These are phyloP conservation scores for Luzula sylvatica DNA, from an alignment of 176 grass and related monocot genomes.

Conservation along the genomic window DNA sequence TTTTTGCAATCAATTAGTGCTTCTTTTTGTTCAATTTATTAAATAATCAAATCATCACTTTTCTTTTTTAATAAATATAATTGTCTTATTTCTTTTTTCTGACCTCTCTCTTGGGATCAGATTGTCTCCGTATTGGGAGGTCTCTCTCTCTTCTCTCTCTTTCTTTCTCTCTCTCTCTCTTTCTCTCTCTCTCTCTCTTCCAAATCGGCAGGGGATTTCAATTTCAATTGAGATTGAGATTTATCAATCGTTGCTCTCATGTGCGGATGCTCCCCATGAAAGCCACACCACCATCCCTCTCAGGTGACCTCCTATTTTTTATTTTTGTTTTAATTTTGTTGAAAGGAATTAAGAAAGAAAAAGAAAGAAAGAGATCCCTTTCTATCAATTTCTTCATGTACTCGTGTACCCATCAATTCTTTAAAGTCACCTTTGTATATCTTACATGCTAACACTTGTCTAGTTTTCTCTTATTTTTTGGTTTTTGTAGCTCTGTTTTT, in stretches of 20 bases:
- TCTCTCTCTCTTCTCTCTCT: constrained; percentile 5
- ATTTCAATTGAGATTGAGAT: constrained; percentile 21
- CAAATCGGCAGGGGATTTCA: constrained; percentile 27
- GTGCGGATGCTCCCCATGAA: constrained; percentile 44
- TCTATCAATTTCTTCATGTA: constrained; percentile 24
- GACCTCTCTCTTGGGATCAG: constrained; percentile 33
- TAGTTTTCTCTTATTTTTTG: not conserved
- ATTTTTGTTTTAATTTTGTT: constrained; percentile 26
- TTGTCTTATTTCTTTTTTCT: constrained; percentile 15
- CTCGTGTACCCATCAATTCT: constrained; percentile 22
- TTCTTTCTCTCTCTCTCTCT: constrained; percentile 27
- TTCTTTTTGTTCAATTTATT: no score
- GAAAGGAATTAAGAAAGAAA: no score
- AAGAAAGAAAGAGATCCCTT: not conserved
- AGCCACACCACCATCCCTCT: constrained; percentile 36
- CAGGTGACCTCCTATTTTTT: constrained; percentile 39
- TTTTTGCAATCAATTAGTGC: not conserved
- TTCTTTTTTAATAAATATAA: not conserved
- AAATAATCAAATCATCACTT: no score
- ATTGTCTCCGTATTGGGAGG: constrained; percentile 39
- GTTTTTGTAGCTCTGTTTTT: constrained; percentile 8
- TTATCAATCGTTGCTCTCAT: constrained; percentile 30
- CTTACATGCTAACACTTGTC: constrained; percentile 2
- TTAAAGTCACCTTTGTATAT: constrained; percentile 4
- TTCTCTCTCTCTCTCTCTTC: not conserved